Evolutionary conservation across 768 basidiomycete species (phyloP), one percentile per base, ranked within the genome.

Genomic region (Cubamyces sp.): DNA sequence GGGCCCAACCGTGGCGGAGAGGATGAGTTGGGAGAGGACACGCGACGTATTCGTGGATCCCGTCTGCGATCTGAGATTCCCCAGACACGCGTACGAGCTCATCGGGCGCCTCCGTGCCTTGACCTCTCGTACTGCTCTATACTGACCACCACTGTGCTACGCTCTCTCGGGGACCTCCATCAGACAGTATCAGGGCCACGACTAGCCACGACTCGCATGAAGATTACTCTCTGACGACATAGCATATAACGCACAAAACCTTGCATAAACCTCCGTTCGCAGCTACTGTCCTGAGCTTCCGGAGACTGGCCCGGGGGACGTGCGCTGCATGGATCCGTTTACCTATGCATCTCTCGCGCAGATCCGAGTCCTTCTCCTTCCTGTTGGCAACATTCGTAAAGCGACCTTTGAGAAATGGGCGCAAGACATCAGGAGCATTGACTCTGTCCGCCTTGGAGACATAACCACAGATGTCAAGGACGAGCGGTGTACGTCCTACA

Each of bases 311-410:
- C n/a, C n/a, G n/a, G n/a, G 37, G 43, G 47, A 12, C 58, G 37
- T 45, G 39, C 58, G 52, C 60, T 61, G 54, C 50, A 92, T 92
- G 90, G 88, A 87, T 70, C 80, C 81, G 52, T 77, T 85, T 75
- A 79, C 85, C 15, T 95, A 93, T 70, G 89, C 87, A 23, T 91
- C 92, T 19, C 84, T 96, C 49, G 94, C 92, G 19, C 91, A 92
- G 72, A 80, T 98, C 59, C 87, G 84, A 60, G 83, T 98, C 50
- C 84, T 98, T 19, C 83, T 98, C 61, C 75, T 97, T 16, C 96
- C 96, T 16, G 87, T 98, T 12, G 93, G 94, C 40, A 75, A 83
- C 7, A 91, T 97, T 64, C 78, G 84, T 1, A 80, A 81, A 43
- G 66, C 82, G n/a, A 78, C 82, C 2, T 97, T 91, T 71, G 86